Percentiles rank a stretch among this genome's conserved stretches.
These are phyloP conservation scores for Stentor roeselii DNA, from an alignment of 73 alveolate genomes.

Conservation along the genomic window DNA sequence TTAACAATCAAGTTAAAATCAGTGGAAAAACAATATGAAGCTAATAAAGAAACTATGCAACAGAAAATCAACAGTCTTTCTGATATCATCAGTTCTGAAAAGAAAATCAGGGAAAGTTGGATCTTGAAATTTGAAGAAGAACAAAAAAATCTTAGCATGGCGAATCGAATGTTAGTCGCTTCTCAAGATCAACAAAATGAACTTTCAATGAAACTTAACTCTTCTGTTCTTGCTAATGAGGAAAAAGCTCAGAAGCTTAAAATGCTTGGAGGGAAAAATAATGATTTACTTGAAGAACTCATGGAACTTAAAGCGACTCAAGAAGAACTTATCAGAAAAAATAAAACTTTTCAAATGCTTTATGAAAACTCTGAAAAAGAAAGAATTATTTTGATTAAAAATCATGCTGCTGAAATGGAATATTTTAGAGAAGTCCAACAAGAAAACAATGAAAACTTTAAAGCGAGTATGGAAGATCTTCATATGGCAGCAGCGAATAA, in stretches of 20 bases:
- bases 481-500: neutral
- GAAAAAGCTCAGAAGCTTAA: neutral
- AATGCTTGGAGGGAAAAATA: neutral
- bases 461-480: conserved; percentile 11
- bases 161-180: conserved; percentile 32
- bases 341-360: conserved; percentile 25
- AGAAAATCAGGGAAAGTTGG: conserved; percentile 59
- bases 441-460: neutral
- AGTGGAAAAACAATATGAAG: conserved; percentile 41
- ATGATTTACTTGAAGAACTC: neutral
- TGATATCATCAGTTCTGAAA: conserved; percentile 41
- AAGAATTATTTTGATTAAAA: neutral
- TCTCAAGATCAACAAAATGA: conserved; percentile 34
- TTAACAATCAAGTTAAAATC: neutral
- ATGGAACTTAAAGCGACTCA: neutral
- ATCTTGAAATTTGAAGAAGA: conserved; percentile 57
- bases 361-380: neutral
- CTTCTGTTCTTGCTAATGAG: neutral
- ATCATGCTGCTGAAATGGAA: conserved; percentile 5
- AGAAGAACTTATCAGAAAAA: conserved; percentile 4
- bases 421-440: neutral
- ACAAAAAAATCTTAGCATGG: conserved; percentile 45
- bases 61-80: conserved; percentile 48
- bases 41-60: conserved; percentile 41
- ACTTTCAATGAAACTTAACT: neutral